Evolutionary conservation across 768 basidiomycete genomes (phyloP).

Genomic region (Xerocomus brunneocitrinus): DNA sequence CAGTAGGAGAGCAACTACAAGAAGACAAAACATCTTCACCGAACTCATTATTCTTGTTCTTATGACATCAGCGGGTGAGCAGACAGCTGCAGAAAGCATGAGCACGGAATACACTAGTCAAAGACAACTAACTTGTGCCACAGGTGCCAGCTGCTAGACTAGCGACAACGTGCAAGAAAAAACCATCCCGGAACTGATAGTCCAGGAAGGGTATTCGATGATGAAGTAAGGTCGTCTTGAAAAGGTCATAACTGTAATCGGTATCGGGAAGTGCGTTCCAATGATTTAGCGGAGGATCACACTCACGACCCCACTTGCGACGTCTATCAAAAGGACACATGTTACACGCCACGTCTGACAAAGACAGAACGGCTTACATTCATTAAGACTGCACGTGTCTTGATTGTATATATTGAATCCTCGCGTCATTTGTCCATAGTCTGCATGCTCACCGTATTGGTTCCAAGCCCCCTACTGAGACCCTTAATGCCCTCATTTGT

Average conservation of each 20-base stretch:
- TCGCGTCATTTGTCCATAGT: neutral
- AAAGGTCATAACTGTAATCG: conserved; percentile 62
- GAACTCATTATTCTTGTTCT: conserved; percentile 75
- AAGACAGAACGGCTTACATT: conserved; percentile 45
- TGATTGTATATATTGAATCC: conserved; percentile 5
- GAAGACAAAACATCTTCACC: conserved; percentile 36
- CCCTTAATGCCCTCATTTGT: conserved; percentile 67
- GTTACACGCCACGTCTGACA: conserved; percentile 1
- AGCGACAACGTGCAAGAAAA: conserved; percentile 61
- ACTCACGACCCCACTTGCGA: conserved; percentile 85
- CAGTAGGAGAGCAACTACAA: neutral
- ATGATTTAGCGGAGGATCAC: neutral
- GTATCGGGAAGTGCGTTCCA: conserved; percentile 1
- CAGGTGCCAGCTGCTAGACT: conserved; percentile 70
- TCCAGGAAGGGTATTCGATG: conserved; percentile 50
- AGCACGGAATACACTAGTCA: neutral
- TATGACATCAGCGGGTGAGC: conserved; percentile 74
- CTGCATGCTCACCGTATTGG: conserved; percentile 58
- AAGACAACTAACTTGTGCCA: conserved; percentile 59
- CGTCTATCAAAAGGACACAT: conserved; percentile 37
- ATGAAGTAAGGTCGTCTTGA: conserved; percentile 57
- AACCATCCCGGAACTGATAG: conserved; percentile 60
- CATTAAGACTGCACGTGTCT: conserved; percentile 68
- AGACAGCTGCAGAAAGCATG: conserved; percentile 49
- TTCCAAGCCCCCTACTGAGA: conserved; percentile 67